These are phyloP conservation scores for Sequoia sempervirens DNA, from an alignment of 75 land plant species.

Conservation along the genomic window DNA sequence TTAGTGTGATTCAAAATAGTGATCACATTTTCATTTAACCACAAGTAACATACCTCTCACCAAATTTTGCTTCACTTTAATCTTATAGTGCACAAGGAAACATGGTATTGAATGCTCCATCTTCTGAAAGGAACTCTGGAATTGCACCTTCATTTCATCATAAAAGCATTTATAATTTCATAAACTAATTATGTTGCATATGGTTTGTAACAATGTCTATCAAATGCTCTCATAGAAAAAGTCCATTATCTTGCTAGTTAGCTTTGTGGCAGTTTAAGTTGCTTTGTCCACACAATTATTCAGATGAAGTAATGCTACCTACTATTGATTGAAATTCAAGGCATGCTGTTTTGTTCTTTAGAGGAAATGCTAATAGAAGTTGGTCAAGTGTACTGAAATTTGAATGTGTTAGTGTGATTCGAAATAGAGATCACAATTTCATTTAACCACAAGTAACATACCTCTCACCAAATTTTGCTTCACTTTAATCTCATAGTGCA, in stretches of 20 bases:
- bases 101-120: not conserved
- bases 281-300: not conserved
- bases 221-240: not conserved
- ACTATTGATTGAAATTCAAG: not conserved
- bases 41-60: not conserved
- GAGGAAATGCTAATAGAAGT: not conserved
- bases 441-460: not conserved
- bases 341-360: not conserved
- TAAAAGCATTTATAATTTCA: not conserved
- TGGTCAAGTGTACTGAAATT: not conserved
- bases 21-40: not conserved
- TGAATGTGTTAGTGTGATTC: not conserved
- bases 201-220: not conserved
- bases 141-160: not conserved
- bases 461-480: not conserved
- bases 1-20: not conserved
- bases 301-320: not conserved
- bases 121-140: not conserved
- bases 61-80: not conserved
- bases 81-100: not conserved
- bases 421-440: not conserved
- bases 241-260: not conserved
- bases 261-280: not conserved
- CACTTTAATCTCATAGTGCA: not conserved
- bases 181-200: not conserved